Evolutionary conservation across 176 grass and related monocot species (phyloP), one percentile per base, ranked within the genome.

Genomic region (Carex kokanica): DNA sequence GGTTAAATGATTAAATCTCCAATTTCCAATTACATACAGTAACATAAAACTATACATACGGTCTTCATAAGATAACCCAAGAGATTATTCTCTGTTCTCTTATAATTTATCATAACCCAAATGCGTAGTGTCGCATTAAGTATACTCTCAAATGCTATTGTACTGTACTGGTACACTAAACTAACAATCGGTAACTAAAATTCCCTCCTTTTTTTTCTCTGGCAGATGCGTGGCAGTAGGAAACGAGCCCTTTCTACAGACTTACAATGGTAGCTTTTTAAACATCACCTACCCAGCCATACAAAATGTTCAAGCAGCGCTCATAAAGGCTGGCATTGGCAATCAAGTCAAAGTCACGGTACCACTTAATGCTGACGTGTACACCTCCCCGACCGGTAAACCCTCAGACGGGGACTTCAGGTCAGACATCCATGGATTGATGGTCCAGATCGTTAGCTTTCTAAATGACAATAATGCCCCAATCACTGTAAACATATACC

Each of bases 331-430:
- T 34, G 94, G 94, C 0, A 64, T 97, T 1, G 70, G 60, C 70
- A 73, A 79, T 70, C 68, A 69, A 86, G 91, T 97, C 40, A 97
- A 97, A 82, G 89, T 91, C 54, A 97, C 94, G 10, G 82, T 97
- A 41, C 87, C 94, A 23, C 78, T 97, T 9, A 97, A 97, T 78
- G 94, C 94, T 16, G 91, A 93, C 71, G 94, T 97, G 64, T 97
- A 97, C 70, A 25, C 82, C 78, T 97, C 94, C 8, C 0, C 85
- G 2, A 57, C 83, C 20, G 89, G 84, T 13, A 89, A 87, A 74
- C 94, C 94, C 2, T 97, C 94, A 0, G 94, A 91, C 59, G 94
- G 91, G 23, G 88, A 97, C 73, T 97, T 97, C 87, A 89, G 91
- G 31, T 34, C 34, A 8, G 81, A 97, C 87, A 97, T 97, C 85